Percentiles rank a stretch among this genome's conserved stretches.
phyloP scores from a whole-genome alignment of 306 rosid species.

The Citrullus mucosospermus region DNA sequence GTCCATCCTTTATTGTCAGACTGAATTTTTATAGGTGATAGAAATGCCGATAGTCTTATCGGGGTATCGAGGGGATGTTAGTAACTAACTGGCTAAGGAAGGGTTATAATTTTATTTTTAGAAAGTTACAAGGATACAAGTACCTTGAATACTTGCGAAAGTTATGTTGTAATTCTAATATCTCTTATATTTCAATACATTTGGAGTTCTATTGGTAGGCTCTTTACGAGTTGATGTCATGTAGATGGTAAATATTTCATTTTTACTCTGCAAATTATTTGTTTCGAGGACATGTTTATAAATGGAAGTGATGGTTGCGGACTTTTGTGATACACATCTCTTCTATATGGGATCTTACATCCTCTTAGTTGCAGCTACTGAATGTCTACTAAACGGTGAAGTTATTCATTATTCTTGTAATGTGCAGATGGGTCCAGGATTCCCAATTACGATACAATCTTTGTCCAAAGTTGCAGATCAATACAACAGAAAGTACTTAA shows the following conservation, averaged over 20 bases:
- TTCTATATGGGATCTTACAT: not conserved
- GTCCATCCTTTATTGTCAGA: not conserved
- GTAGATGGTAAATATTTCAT: not conserved
- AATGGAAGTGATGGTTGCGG: not conserved
- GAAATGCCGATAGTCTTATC: too few species aligned
- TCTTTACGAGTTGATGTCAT: not conserved
- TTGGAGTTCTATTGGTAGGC: too few species aligned
- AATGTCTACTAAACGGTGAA: not conserved
- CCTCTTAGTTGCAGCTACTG: not conserved
- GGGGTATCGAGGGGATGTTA: too few species aligned
- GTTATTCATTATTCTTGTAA: slow-evolving; percentile 4
- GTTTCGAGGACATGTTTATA: not conserved
- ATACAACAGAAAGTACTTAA: slow-evolving; percentile 52
- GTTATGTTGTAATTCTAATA: too few species aligned
- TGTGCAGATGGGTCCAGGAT: slow-evolving; percentile 88
- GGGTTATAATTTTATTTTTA: too few species aligned
- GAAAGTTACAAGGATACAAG: too few species aligned
- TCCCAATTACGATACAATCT: slow-evolving; percentile 75
- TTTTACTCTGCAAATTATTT: not conserved
- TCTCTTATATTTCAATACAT: too few species aligned
- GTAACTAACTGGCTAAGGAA: too few species aligned
- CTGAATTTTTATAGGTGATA: too few species aligned
- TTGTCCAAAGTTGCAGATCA: slow-evolving; percentile 86
- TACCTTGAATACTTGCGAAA: too few species aligned
- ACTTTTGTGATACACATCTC: not conserved